phyloP scores from a whole-genome alignment of 495 filamentous ascomycete genomes.

The Cenococcum geophilum region DNA sequence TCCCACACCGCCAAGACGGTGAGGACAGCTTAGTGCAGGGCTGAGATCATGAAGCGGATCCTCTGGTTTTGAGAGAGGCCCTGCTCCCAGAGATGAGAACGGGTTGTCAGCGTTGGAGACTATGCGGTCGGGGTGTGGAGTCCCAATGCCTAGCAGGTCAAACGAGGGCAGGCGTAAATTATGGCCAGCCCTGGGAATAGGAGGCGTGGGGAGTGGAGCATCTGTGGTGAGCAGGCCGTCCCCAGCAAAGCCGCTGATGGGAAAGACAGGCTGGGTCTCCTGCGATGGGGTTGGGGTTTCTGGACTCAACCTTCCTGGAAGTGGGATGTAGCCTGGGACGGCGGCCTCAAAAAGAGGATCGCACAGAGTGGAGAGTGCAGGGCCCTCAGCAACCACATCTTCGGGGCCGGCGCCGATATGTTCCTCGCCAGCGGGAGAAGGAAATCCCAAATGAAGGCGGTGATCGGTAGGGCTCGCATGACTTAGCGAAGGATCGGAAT shows the following conservation, averaged over 20 bases:
- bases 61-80: slow-evolving; percentile 26
- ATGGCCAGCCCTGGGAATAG: slow-evolving; percentile 21
- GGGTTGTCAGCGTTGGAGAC: slow-evolving; percentile 11
- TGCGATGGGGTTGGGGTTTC: slow-evolving; percentile 11
- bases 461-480: neutral
- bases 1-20: slow-evolving; percentile 6
- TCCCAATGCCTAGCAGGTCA: slow-evolving; percentile 35
- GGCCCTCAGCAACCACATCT: slow-evolving; percentile 11
- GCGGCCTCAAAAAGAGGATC: slow-evolving; percentile 16
- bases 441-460: neutral
- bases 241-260: slow-evolving; percentile 6
- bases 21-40: slow-evolving; percentile 8
- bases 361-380: slow-evolving; percentile 4
- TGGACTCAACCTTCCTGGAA: neutral
- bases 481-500: neutral
- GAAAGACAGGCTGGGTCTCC: slow-evolving; percentile 16
- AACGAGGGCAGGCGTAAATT: slow-evolving; percentile 38
- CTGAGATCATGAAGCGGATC: slow-evolving; percentile 26
- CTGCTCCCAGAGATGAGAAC: slow-evolving; percentile 25
- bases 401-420: slow-evolving; percentile 9
- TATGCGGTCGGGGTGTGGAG: slow-evolving; percentile 36
- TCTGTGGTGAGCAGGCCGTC: slow-evolving; percentile 11
- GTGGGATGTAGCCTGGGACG: slow-evolving; percentile 14
- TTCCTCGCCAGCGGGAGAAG: slow-evolving; percentile 8
- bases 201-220: slow-evolving; percentile 19